Evolutionary conservation across 179 eudicot genomes (phyloP), one percentile per base, ranked within the genome.

Genomic region (Carnegiea gigantea): DNA sequence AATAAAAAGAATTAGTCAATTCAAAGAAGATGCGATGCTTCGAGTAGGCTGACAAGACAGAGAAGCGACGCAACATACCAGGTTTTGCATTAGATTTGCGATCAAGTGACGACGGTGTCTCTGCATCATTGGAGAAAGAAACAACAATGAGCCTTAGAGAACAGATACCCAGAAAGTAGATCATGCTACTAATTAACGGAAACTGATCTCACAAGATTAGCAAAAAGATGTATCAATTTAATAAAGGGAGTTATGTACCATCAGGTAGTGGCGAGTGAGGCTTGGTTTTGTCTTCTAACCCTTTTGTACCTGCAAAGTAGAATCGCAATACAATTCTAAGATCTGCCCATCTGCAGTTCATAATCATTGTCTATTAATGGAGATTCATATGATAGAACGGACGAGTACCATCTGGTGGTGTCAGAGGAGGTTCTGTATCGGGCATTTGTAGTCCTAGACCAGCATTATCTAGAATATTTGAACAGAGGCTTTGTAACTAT

Each of bases 321-420:
- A 40, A 40, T 7, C 8, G 44, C 57, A 77, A 59, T 21, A 59
- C 18, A 54, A 23, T 14, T 36, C 28, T 72, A n/a, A 65, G 71
- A 26, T 65, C 38, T 65, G 15, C 11, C 9, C 57, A 51, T 12
- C 9, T 51, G 18, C 14, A 51, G 18, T 17, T 12, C 10, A 51
- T 51, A 51, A 11, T 11, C 57, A 13, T 2, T 51, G 18, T 9
- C 17, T 17, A 51, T 51, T 51, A 17, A 51, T 9, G 17, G 17
- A 51, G 18, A 51, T 51, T 12, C 17, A 51, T 51, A 51, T 51
- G 57, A 3, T 51, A 17, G 14, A 51, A 51, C 0, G 33, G 53
- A 77, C 28, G 30, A 9, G 62, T 77, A 59, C 71, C 79, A 38
- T 49, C 38, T 30, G 77, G 76, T 73, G 24, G 49, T 73, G 46